Conservation (phyloP, 306 rosid genomes). For the Comarum palustre region DNA sequence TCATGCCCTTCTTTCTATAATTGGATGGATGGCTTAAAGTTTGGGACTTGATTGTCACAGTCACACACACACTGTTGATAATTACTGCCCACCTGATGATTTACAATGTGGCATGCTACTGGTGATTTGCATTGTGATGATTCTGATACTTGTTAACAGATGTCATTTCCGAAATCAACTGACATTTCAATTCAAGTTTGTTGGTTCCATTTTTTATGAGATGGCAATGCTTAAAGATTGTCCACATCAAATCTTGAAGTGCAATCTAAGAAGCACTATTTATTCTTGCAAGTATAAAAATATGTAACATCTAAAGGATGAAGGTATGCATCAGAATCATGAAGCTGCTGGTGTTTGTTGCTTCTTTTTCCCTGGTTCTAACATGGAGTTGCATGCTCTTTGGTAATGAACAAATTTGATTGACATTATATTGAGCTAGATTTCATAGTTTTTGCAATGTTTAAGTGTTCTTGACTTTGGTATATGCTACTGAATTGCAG, state of each 20-base stretch:
- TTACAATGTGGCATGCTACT: background rate
- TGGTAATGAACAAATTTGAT: conserved; percentile 33
- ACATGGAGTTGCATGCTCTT: conserved; percentile 27
- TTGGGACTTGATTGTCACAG: background rate
- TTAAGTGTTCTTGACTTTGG: background rate
- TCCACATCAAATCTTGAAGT: conserved; percentile 51
- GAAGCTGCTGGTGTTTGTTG: conserved; percentile 33
- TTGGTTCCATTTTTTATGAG: conserved; percentile 27
- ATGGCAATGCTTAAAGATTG: conserved; percentile 36
- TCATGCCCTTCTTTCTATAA: background rate
- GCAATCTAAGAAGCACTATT: conserved; percentile 42
- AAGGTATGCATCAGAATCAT: conserved; percentile 31
- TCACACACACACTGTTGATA: background rate
- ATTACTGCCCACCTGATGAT: background rate
- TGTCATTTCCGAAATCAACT: conserved; percentile 22
- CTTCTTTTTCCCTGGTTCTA: conserved; percentile 34
- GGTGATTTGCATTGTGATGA: background rate
- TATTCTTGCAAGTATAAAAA: background rate
- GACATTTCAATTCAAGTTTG: conserved; percentile 1
- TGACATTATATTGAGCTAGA: background rate
- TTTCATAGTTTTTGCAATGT: background rate
- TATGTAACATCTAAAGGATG: conserved; percentile 11
- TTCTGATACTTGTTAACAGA: conserved; percentile 9
- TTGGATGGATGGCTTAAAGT: conserved; percentile 8
- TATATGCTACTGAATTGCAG: conserved; percentile 28